Percentiles rank a stretch among this genome's conserved stretches.
phyloP scores from a whole-genome alignment of 306 rosid species.

The Luffa aegyptiaca region DNA sequence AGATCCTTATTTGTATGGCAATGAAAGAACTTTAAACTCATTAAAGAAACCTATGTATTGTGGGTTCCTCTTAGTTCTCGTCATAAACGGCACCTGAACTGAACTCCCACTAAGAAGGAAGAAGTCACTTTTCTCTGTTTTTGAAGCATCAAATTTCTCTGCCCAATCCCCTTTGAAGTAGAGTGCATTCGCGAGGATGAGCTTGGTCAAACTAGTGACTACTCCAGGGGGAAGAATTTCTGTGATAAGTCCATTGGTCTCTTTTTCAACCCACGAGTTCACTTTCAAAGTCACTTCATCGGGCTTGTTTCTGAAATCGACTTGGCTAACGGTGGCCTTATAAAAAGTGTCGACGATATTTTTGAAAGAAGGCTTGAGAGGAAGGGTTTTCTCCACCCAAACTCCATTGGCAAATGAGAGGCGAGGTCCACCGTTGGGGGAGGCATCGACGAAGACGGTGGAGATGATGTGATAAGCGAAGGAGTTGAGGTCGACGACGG shows the following conservation, averaged over 20 bases:
- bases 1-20: constrained; percentile 27
- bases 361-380: constrained; percentile 54
- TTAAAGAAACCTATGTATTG: constrained; percentile 35
- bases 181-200: constrained; percentile 56
- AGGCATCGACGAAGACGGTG: constrained; percentile 40
- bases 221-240: constrained; percentile 23
- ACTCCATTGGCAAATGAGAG: constrained; percentile 45
- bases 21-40: constrained; percentile 57
- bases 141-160: constrained; percentile 46
- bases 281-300: constrained; percentile 39
- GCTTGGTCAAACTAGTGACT: constrained; percentile 25
- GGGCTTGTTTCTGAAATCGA: too few relatives aligned
- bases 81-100: constrained; percentile 67
- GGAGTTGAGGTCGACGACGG: constrained; percentile 20
- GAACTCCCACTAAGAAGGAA: constrained; percentile 45
- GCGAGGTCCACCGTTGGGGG: constrained; percentile 55
- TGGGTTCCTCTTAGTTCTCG: constrained; percentile 21
- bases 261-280: constrained; percentile 43
- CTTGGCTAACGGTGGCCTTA: constrained; percentile 21
- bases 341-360: constrained; percentile 33
- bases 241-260: constrained; percentile 26
- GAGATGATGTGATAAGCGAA: constrained; percentile 46
- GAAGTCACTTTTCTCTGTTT: constrained; percentile 49
- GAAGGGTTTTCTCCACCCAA: constrained; percentile 51
- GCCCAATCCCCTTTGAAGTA: constrained; percentile 80